Evolutionary conservation across 306 rosid genomes (phyloP).

Genomic region (Cyamopsis tetragonoloba): DNA sequence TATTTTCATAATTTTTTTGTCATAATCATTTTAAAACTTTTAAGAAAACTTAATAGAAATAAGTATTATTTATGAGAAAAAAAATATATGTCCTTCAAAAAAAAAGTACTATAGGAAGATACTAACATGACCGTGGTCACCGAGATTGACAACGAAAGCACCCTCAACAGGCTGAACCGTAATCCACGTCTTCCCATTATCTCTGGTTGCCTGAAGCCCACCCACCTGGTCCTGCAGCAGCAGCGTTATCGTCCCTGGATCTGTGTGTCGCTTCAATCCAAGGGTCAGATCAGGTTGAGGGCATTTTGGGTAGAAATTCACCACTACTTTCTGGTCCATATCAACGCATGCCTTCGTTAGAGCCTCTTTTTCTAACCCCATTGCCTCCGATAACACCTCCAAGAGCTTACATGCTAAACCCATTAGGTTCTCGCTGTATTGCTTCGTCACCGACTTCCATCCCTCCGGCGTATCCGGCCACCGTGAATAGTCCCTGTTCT

Average conservation of each 20-base stretch:
- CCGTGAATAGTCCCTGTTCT: slow-evolving; percentile 54
- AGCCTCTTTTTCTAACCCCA: slow-evolving; percentile 84
- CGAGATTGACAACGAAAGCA: slow-evolving; percentile 90
- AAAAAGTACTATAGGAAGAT: not conserved
- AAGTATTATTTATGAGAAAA: not conserved
- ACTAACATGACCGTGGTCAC: slow-evolving; percentile 90
- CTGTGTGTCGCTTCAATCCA: slow-evolving; percentile 87
- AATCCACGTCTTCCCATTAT: slow-evolving; percentile 74
- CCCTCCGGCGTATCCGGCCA: slow-evolving; percentile 89
- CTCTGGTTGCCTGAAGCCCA: slow-evolving; percentile 87
- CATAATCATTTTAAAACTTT: too few species aligned
- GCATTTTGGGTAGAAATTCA: slow-evolving; percentile 83
- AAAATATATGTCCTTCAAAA: not conserved
- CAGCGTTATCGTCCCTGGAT: slow-evolving; percentile 88
- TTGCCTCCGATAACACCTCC: slow-evolving; percentile 76
- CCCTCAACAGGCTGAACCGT: slow-evolving; percentile 80
- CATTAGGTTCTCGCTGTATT: slow-evolving; percentile 80
- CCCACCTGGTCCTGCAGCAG: slow-evolving; percentile 88
- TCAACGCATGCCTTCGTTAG: slow-evolving; percentile 73
- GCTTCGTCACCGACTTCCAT: slow-evolving; percentile 54
- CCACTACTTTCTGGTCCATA: slow-evolving; percentile 84
- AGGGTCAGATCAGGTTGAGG: slow-evolving; percentile 87
- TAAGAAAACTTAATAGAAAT: too few species aligned
- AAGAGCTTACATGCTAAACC: slow-evolving; percentile 59
- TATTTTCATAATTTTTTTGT: too few species aligned